Evolutionary conservation across 352 stramenopile genomes (phyloP).

Genomic region (Globisporangium solare): DNA sequence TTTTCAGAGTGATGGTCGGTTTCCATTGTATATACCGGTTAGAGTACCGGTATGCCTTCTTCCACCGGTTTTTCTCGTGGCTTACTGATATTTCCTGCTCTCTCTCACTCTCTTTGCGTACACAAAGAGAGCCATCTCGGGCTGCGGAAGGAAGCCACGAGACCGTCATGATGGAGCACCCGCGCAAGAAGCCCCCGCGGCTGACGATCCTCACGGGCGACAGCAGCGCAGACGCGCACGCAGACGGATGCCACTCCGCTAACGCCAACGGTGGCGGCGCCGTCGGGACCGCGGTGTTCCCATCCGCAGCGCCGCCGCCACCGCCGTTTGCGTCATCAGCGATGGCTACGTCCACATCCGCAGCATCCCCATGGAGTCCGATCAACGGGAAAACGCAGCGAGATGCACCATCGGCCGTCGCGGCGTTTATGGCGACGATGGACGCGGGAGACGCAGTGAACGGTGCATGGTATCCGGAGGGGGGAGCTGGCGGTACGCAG

Average conservation of each 20-base stretch:
- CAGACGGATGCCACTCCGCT: conserved; percentile 11
- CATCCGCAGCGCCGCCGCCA: background rate
- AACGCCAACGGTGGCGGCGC: conserved; percentile 3
- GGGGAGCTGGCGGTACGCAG: background rate
- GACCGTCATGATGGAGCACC: too few species aligned
- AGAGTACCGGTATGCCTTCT: too few species aligned
- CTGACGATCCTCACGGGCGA: conserved; percentile 4
- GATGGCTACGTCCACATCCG: background rate
- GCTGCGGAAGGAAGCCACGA: too few species aligned
- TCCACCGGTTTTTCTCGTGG: too few species aligned
- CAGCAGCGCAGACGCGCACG: background rate
- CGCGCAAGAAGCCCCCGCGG: conserved; percentile 12
- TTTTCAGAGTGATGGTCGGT: too few species aligned
- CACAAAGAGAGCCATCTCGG: too few species aligned
- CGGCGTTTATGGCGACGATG: conserved; percentile 6
- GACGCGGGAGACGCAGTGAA: background rate
- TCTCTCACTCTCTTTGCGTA: too few species aligned
- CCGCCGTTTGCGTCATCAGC: background rate
- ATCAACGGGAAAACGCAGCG: background rate
- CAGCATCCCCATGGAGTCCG: conserved; percentile 5
- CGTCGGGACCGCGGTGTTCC: background rate
- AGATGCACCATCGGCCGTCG: background rate
- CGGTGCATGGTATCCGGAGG: background rate
- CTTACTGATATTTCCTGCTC: too few species aligned
- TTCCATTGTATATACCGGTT: too few species aligned